phyloP scores from a whole-genome alignment of 352 stramenopile genomes.

The Phytophthora meadii region DNA sequence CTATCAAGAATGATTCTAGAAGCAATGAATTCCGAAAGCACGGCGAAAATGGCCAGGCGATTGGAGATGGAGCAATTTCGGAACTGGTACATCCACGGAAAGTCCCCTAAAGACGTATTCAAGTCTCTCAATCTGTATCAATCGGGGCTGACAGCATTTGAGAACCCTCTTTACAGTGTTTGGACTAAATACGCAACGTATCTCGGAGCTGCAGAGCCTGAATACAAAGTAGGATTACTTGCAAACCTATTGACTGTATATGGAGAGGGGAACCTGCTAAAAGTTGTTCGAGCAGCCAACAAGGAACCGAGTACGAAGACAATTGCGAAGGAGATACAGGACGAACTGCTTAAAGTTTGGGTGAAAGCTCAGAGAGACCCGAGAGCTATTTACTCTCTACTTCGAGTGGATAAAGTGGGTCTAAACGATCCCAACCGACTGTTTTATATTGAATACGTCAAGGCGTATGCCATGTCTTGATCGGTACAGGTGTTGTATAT shows the following conservation, averaged over 20 bases:
- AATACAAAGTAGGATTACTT: constrained; percentile 7
- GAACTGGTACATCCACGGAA: constrained; percentile 6
- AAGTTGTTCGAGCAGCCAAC: constrained; percentile 1
- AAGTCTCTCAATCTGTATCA: constrained; percentile 7
- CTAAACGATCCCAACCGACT: background rate
- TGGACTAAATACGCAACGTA: constrained; percentile 16
- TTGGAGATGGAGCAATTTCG: constrained; percentile 15
- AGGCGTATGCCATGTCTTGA: constrained; percentile 3
- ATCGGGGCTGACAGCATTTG: background rate
- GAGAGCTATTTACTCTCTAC: background rate
- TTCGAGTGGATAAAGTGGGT: background rate
- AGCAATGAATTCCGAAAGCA: background rate
- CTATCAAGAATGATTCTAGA: constrained; percentile 11
- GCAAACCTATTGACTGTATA: constrained; percentile 3
- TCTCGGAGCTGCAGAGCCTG: constrained; percentile 4
- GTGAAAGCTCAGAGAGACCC: background rate
- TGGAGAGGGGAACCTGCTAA: constrained; percentile 11
- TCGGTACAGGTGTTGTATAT: background rate
- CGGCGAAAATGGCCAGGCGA: background rate
- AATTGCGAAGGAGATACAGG: constrained; percentile 7
- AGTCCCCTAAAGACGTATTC: constrained; percentile 7
- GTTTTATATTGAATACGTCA: constrained; percentile 7
- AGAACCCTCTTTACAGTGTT: constrained; percentile 12
- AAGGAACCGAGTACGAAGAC: constrained; percentile 9
- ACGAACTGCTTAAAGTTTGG: constrained; percentile 3